Percentiles rank a stretch among this genome's conserved stretches.
These are phyloP conservation scores for Helianthus annuus DNA, from an alignment of 129 eudicot species.

Conservation along the genomic window DNA sequence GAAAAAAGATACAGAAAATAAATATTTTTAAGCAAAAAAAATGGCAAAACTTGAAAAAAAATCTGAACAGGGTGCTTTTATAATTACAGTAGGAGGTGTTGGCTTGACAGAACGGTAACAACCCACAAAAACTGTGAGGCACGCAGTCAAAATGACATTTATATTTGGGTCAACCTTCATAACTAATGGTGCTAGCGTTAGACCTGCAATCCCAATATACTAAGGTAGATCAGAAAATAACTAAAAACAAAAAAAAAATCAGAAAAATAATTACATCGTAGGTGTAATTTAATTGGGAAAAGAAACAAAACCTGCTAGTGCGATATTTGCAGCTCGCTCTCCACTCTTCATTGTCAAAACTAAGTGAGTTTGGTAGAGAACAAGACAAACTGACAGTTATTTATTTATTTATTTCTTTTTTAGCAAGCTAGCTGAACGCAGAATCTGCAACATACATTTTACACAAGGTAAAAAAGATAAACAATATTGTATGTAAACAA, in stretches of 20 bases:
- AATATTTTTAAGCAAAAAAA: neutral
- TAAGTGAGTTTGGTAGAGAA: constrained; percentile 17
- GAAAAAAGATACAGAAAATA: neutral
- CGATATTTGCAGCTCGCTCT: constrained; percentile 82
- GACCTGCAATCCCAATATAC: constrained; percentile 53
- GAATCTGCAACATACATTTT: constrained; percentile 18
- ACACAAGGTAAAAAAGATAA: constrained; percentile 7
- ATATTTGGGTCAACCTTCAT: constrained; percentile 87
- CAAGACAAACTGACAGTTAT: neutral
- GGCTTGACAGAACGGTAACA: constrained; percentile 96
- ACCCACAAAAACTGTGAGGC: constrained; percentile 90
- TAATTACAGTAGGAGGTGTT: constrained; percentile 95
- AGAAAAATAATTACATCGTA: neutral
- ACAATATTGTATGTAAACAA: neutral
- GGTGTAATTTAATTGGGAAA: neutral
- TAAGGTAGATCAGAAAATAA: neutral
- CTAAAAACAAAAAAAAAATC: neutral
- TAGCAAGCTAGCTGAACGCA: constrained; percentile 18
- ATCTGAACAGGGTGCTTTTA: neutral
- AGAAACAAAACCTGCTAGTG: constrained; percentile 67
- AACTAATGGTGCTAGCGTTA: constrained; percentile 80
- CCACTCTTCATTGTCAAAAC: constrained; percentile 63
- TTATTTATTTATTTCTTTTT: neutral
- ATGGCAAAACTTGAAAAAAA: neutral
- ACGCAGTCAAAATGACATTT: constrained; percentile 89